Conservation (phyloP, 176 grass and related monocot species). For the Zea luxurians region DNA sequence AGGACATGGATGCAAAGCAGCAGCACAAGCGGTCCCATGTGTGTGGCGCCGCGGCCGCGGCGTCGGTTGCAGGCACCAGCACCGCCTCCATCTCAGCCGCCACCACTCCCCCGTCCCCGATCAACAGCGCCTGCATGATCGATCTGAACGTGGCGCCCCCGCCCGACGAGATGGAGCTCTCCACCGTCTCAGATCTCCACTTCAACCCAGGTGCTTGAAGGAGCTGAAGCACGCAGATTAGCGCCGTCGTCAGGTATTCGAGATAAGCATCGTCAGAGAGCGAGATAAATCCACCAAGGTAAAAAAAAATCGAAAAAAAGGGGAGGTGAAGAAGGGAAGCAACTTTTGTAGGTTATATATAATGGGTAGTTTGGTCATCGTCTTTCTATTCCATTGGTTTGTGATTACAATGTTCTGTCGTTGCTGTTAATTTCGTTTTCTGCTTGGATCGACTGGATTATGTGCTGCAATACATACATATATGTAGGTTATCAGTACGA, state of each 20-base stretch:
- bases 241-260: background rate
- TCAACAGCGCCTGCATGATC: conserved; percentile 45
- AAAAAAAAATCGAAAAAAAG: background rate
- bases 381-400: conserved; percentile 33
- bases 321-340: background rate
- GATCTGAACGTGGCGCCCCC: conserved; percentile 68
- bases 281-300: conserved; percentile 19
- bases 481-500: background rate
- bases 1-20: conserved; percentile 31
- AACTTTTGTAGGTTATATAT: conserved; percentile 34
- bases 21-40: conserved; percentile 68
- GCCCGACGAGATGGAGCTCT: conserved; percentile 58
- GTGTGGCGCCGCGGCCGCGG: conserved; percentile 30
- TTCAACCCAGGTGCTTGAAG: conserved; percentile 45
- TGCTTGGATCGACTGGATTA: background rate
- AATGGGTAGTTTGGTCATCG: conserved; percentile 17
- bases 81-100: background rate
- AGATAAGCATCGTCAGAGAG: conserved; percentile 36
- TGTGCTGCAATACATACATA: conserved; percentile 1
- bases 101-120: conserved; percentile 1
- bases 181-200: conserved; percentile 53
- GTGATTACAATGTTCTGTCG: conserved; percentile 19
- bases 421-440: conserved; percentile 15
- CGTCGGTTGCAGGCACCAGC: background rate
- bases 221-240: conserved; percentile 25